Evolutionary conservation across 2,329 filamentous ascomycete genomes (phyloP), one percentile per base, ranked within the genome.

Genomic region (Epichloe aotearoae): DNA sequence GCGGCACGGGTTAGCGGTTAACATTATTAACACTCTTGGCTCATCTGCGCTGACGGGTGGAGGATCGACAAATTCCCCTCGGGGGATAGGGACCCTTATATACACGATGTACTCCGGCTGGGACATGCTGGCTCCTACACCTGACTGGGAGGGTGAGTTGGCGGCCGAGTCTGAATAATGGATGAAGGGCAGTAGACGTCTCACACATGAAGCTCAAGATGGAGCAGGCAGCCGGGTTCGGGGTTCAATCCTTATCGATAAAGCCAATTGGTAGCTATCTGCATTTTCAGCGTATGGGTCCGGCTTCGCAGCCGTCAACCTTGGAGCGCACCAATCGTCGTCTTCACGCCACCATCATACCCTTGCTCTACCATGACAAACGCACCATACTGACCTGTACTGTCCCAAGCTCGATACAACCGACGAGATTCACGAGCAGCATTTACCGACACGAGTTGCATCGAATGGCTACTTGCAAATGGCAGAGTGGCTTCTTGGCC

Each of bases 41-140:
- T 41, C 37, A 42, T 39, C n/a, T 19, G 15, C n/a, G 50, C 77
- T 64, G 76, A 90, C 90, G 56, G 84, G 83, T 45, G 88, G 86
- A 52, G 93, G 93, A 67, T 98, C 91, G 54, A 90, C 79, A 69
- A 98, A 98, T 60, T 86, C 82, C 40, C 86, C 85, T 51, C 93
- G 80, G 37, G 37, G 80, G 61, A 95, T 94, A 23, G 93, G 93
- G n/a, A 97, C 77, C 55, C 90, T 79, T 56, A 98, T 80, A 61
- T 95, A 87, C 53, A 95, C 83, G 14, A 87, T 95, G 64, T 80
- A 83, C 37, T 66, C 73, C 42, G 76, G 74, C 50, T 80, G 75
- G 69, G 78, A 55, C 68, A 71, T 72, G 51, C n/a, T 33, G 14
- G 33, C 33, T 47, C 26, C 39, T 41, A 14, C 23, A 26, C n/a